Base-by-base conservation (phyloP, 2,329 filamentous ascomycete species). In the Colletotrichum sp. region DNA sequence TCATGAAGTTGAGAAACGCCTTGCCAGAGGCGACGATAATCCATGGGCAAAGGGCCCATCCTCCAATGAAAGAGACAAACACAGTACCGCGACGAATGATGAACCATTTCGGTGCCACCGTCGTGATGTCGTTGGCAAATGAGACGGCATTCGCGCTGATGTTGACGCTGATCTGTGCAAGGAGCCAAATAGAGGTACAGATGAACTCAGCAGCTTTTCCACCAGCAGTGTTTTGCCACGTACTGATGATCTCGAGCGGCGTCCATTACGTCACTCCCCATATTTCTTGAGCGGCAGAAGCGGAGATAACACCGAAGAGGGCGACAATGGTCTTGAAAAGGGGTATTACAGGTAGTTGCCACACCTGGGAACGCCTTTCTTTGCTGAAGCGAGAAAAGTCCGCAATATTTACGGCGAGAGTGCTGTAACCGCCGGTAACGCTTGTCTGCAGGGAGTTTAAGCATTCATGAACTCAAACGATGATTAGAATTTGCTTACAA, bases 351-450 rank as follows among this genome's bases (percentile, higher is more conserved):
- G 43, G 43, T 1, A 51, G n/a, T 2, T 51, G 43, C 43, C 87
- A 84, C 75, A 85, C 85, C 74, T 87, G 86, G 63, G 86, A 85
- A 47, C 81, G 81, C 51, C 84, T 81, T 62, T 85, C 83, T 77
- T 84, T 86, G 59, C 77, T 79, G 72, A 80, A 81, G 13, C 80
- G 78, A 6, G 79, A 79, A 72, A 83, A 82, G 69, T 84, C 82
- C 27, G 86, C 83, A 79, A 88, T 88, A 77, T 89, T 89, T 69
- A 88, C 85, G 2, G 86, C 86, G 72, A 87, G 82, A 29, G 85
- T 86, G 15, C 82, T 84, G 79, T 87, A 89, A 12, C 87, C 83
- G 21, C 87, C 87, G 27, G 87, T 87, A 36, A 88, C 86, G 16
- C 83, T 84, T 54, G 43, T 51, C 43, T 51, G n/a, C 43, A 13